These are phyloP conservation scores for Cryptococcus sp. DNA, from an alignment of 1,284 basidiomycete genomes.

Conservation along the genomic window DNA sequence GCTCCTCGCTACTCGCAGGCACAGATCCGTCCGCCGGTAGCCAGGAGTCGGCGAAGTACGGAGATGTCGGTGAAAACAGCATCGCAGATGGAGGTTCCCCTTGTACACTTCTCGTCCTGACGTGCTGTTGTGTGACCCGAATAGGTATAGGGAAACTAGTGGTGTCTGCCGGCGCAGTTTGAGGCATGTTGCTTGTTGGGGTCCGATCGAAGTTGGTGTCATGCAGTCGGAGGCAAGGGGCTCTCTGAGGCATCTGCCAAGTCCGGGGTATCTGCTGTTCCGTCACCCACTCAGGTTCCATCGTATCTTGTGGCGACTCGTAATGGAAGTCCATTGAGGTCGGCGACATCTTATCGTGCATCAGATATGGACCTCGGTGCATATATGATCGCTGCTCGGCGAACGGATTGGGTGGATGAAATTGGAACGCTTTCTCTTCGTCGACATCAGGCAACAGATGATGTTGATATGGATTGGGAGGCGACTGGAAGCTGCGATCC, in stretches of 20 bases:
- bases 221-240: no score
- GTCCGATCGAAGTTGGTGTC: no score
- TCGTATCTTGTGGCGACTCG: not conserved
- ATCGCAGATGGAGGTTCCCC: constrained; percentile 38
- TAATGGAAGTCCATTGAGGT: not conserved
- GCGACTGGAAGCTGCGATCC: constrained; percentile 27
- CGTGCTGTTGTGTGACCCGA: constrained; percentile 29
- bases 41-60: constrained; percentile 5
- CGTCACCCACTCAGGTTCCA: not conserved
- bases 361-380: not conserved
- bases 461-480: constrained; percentile 31
- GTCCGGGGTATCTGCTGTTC: not conserved
- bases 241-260: not conserved
- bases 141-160: constrained; percentile 17
- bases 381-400: not conserved
- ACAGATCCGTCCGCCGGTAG: no score
- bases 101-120: constrained; percentile 35
- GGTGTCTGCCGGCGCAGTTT: constrained; percentile 23
- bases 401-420: constrained; percentile 4
- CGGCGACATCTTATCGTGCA: not conserved
- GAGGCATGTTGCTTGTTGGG: constrained; percentile 8
- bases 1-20: no score
- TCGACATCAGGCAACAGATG: constrained; percentile 25
- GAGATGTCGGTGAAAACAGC: constrained; percentile 26
- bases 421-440: constrained; percentile 13